Base-by-base conservation (phyloP, 2,329 filamentous ascomycete genomes). In the Amauroascus niger region DNA sequence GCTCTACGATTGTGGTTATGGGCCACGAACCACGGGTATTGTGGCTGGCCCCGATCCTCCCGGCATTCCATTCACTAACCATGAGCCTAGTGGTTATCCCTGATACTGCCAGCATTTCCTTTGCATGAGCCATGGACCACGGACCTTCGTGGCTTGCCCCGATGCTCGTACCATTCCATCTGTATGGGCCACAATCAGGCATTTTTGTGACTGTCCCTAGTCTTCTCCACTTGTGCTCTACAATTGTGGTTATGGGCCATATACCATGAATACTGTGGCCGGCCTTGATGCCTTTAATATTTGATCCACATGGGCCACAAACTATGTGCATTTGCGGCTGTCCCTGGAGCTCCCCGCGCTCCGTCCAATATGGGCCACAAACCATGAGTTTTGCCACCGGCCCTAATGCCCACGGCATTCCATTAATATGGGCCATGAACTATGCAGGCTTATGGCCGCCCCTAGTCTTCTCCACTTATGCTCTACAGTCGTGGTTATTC, bases 391-490 rank as follows among this genome's bases (percentile, higher is more conserved):
- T 45, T 45, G 41, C 22, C 7, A 18, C 22, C 41, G 16, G 41
- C 41, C 41, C 41, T n/a, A 28, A 45, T 45, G 18, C 41, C 18
- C 41, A 13, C 41, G n/a, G 7, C 7, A 28, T 45, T 45, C 18
- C 41, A 28, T 45, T 45, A 20, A 45, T 26, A 45, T 45, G 41
- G 41, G n/a, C 41, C 22, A 45, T 18, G 41, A 45, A 45, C 41
- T 45, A 45, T 22, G 41, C 41, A 22, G 41, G 41, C 41, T 45
- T n/a, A 45, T 45, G 41, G 24, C 41, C 41, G 41, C 22, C 18
- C 41, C 41, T 45, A 45, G 22, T 45, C 41, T 45, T 45, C 41
- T 45, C 41, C 41, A 45, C 41, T 45, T 45, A 45, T 45, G 41
- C 22, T 45, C 41, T 45, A 45, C 41, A 45, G 22, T 45, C 41